A percentile compares a stretch with the other conserved stretches of the same genome.
Evolutionary conservation across 2,329 filamentous ascomycete species (phyloP).

Genomic region (Fonsecaea monophora): DNA sequence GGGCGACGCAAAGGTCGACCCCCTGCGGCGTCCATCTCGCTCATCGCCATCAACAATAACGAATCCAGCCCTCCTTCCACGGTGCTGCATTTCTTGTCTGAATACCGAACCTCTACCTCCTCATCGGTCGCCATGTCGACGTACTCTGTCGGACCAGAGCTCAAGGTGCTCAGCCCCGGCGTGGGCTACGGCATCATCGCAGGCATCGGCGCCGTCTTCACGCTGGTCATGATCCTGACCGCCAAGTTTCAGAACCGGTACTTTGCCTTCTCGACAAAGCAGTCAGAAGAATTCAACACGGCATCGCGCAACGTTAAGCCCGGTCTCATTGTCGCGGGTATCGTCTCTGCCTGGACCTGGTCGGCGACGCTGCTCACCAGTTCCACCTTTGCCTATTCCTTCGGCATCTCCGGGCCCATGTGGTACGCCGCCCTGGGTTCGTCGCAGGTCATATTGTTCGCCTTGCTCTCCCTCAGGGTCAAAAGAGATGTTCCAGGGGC

Average conservation of each 20-base stretch:
- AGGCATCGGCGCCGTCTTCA: slow-evolving; percentile 56
- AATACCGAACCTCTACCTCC: not conserved
- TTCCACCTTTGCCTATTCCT: slow-evolving; percentile 78
- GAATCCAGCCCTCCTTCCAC: not conserved
- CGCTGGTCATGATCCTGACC: slow-evolving; percentile 49
- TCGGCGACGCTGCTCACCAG: slow-evolving; percentile 62
- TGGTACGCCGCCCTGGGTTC: slow-evolving; percentile 74
- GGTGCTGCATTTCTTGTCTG: not conserved
- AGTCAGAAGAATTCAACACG: slow-evolving; percentile 89
- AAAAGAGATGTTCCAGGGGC: slow-evolving; percentile 36
- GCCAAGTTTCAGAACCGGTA: slow-evolving; percentile 34
- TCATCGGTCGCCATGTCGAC: slow-evolving; percentile 11
- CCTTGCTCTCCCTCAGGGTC: slow-evolving; percentile 69
- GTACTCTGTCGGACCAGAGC: not conserved
- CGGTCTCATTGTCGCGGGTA: slow-evolving; percentile 82
- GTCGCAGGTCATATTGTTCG: slow-evolving; percentile 85
- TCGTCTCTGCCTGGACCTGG: slow-evolving; percentile 90
- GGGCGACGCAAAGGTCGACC: not conserved
- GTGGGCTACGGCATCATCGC: slow-evolving; percentile 59
- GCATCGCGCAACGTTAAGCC: slow-evolving; percentile 87
- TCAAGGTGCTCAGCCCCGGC: slow-evolving; percentile 40
- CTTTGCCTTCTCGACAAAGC: slow-evolving; percentile 66
- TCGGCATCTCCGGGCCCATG: slow-evolving; percentile 71
- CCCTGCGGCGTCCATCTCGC: not conserved
- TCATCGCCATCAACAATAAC: not conserved